phyloP scores from a whole-genome alignment of 2,329 filamentous ascomycete species.

The Curvularia sp. region DNA sequence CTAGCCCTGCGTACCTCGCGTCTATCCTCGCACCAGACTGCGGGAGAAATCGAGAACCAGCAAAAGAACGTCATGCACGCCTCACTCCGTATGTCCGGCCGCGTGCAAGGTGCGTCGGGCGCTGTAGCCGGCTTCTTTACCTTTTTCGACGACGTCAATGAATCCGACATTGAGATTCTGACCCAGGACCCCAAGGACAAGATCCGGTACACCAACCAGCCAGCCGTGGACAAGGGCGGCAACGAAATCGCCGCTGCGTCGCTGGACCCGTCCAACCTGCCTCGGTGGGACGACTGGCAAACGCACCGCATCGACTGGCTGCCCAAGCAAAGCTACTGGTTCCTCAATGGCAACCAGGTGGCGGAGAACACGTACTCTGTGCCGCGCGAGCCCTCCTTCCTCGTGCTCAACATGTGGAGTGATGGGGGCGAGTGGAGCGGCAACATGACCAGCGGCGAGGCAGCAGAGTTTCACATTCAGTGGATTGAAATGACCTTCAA shows the following conservation, averaged over 20 bases:
- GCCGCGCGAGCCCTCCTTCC: slow-evolving; percentile 59
- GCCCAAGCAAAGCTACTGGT: slow-evolving; percentile 62
- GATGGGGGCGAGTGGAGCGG: slow-evolving; percentile 67
- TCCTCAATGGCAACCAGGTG: slow-evolving; percentile 59
- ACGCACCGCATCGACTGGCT: slow-evolving; percentile 68
- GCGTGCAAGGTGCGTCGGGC: slow-evolving; percentile 54
- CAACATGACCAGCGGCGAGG: slow-evolving; percentile 60
- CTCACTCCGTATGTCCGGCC: slow-evolving; percentile 58
- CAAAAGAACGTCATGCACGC: slow-evolving; percentile 55
- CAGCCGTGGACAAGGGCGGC: slow-evolving; percentile 56
- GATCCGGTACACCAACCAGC: slow-evolving; percentile 67
- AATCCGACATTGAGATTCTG: slow-evolving; percentile 62
- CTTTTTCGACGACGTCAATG: slow-evolving; percentile 55
- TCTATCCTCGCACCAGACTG: slow-evolving; percentile 53
- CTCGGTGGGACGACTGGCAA: slow-evolving; percentile 63
- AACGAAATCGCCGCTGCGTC: slow-evolving; percentile 58
- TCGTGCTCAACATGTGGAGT: slow-evolving; percentile 68
- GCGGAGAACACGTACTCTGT: slow-evolving; percentile 64
- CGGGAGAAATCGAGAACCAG: slow-evolving; percentile 57
- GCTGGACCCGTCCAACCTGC: slow-evolving; percentile 57
- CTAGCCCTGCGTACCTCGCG: slow-evolving; percentile 58
- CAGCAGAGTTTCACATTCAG: slow-evolving; percentile 65
- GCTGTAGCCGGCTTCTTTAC: slow-evolving; percentile 65
- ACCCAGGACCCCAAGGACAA: slow-evolving; percentile 55
- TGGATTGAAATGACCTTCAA: slow-evolving; percentile 68